Conservation (phyloP, 2,329 filamentous ascomycete species). For the Diplodia scrobiculata region DNA sequence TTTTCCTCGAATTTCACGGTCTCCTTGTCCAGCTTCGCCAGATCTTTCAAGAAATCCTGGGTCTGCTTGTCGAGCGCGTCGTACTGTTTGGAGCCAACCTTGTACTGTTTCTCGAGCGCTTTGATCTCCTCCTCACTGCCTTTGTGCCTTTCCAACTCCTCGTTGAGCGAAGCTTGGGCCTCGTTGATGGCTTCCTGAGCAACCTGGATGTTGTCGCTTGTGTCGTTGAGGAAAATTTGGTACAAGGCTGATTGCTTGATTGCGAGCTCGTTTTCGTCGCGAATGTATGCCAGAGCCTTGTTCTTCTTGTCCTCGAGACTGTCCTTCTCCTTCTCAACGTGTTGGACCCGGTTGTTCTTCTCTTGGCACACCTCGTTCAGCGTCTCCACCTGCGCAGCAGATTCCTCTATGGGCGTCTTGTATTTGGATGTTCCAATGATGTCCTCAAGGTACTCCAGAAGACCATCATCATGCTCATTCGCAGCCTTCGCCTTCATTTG, state of each 20-base stretch:
- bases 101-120: slow-evolving; percentile 80
- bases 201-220: slow-evolving; percentile 82
- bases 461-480: slow-evolving; percentile 92
- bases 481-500: slow-evolving; percentile 98
- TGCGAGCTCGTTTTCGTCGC: slow-evolving; percentile 88
- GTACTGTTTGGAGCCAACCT: slow-evolving; percentile 78
- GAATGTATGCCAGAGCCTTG: slow-evolving; percentile 83
- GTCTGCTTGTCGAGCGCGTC: slow-evolving; percentile 80
- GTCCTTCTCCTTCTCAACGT: slow-evolving; percentile 96
- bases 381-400: slow-evolving; percentile 82
- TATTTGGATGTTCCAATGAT: slow-evolving; percentile 99
- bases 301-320: slow-evolving; percentile 95
- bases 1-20: slow-evolving; percentile 98
- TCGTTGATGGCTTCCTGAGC: slow-evolving; percentile 89
- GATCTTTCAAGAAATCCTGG: slow-evolving; percentile 78
- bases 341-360: slow-evolving; percentile 92
- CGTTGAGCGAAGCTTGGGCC: slow-evolving; percentile 82
- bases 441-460: slow-evolving; percentile 95
- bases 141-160: slow-evolving; percentile 87
- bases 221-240: slow-evolving; percentile 86
- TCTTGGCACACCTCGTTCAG: slow-evolving; percentile 94
- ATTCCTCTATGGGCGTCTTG: slow-evolving; percentile 94
- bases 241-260: slow-evolving; percentile 90
- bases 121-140: slow-evolving; percentile 90
- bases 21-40: slow-evolving; percentile 93